These are phyloP conservation scores for Quercus glauca DNA, from an alignment of 306 rosid species.

Conservation along the genomic window DNA sequence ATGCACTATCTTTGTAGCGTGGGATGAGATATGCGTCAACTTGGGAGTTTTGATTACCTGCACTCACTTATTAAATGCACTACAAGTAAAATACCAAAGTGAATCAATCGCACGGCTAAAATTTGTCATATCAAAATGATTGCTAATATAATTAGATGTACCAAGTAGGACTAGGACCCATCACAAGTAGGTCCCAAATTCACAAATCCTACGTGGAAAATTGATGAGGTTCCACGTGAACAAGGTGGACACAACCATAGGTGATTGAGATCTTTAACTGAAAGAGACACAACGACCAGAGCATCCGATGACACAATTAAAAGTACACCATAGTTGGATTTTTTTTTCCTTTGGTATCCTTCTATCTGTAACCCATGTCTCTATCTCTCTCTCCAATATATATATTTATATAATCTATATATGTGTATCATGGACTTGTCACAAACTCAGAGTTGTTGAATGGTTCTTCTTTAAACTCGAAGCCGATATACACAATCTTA, in stretches of 20 bases:
- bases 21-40: not conserved
- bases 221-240: not conserved
- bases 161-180: not conserved
- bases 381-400: not conserved
- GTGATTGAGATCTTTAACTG: not conserved
- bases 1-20: not conserved
- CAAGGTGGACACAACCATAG: not conserved
- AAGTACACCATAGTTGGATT: not conserved
- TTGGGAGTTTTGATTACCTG: not conserved
- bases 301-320: constrained; percentile 31
- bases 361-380: constrained; percentile 8
- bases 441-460: constrained; percentile 16
- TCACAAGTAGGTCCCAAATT: not conserved
- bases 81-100: too few relatives aligned
- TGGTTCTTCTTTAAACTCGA: constrained; percentile 6
- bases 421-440: constrained; percentile 9
- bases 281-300: constrained; percentile 23
- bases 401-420: constrained; percentile 1
- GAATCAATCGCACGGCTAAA: not conserved
- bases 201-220: not conserved
- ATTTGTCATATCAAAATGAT: not conserved
- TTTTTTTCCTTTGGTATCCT: constrained; percentile 16
- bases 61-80: not conserved
- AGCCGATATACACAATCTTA: constrained; percentile 11
- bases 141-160: not conserved